Base-by-base conservation (phyloP, 2,329 filamentous ascomycete species). In the Venturia oleaginea region DNA sequence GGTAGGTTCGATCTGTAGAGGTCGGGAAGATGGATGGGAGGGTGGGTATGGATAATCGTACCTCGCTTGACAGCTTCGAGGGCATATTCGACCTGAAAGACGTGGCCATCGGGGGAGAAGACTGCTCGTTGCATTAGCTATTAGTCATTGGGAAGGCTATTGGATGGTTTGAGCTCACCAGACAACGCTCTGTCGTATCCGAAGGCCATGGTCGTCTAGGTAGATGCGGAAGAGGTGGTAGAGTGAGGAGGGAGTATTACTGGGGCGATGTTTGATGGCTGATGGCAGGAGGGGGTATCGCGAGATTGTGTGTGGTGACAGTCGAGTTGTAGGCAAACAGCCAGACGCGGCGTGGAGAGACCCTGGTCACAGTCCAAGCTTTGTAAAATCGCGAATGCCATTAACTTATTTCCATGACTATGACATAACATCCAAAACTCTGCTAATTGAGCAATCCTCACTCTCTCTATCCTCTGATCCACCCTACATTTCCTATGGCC, bases 11-110 rank as follows among this genome's bases (percentile, higher is more conserved):
- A 24, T 51, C 19, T 62, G 63, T 8, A 15, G 19, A 42, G 48
- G 32, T 24, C 32, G 27, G 62, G 13, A 4, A 5, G 27, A 37
- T 38, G 22, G 59, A 55, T 59, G 5, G 46, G 51, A 54, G 19
- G 43, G 60, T 64, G 38, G 17, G 11, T 8, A 15, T 17, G 19
- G 24, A 17, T 59, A 17, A 59, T 71, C 75, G 66, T 80, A 94
- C 93, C 94, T 91, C 94, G 83, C 84, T 99, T 99, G 70, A 99
- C 94, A 70, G 94, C 94, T 81, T 99, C 94, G 70, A 96, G 89
- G 65, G 94, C 94, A 85, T 99, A 99, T 84, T 99, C 94, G 74
- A 99, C 94, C 80, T 99, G 94, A 81, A 99, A 99, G 73, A 99
- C 94, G 82, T 99, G 94, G 79, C 94, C 94, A 80, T 99, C 94